Evolutionary conservation across 192 early-diverging fungal genomes (phyloP).

Genomic region (Fimicolochytrium jonesii): DNA sequence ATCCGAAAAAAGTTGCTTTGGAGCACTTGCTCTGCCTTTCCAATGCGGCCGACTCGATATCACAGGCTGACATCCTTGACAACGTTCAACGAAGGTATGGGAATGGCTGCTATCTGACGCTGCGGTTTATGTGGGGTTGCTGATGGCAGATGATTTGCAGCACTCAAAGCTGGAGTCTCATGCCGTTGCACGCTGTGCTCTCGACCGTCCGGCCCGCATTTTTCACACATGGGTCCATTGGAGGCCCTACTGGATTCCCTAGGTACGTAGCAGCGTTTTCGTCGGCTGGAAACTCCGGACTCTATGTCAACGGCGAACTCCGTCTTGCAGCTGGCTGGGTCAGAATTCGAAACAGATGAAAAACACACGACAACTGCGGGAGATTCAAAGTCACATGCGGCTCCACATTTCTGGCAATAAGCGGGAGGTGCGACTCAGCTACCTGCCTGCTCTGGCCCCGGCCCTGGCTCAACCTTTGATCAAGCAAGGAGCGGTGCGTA

Average conservation of each 20-base stretch:
- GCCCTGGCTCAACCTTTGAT: slow-evolving; percentile 53
- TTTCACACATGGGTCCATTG: slow-evolving; percentile 63
- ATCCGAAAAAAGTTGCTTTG: slow-evolving; percentile 13
- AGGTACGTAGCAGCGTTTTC: slow-evolving; percentile 27
- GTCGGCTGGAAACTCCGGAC: too few species aligned
- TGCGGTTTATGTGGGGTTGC: not conserved
- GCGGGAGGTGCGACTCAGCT: slow-evolving; percentile 79
- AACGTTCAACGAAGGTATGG: slow-evolving; percentile 43
- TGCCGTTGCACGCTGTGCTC: slow-evolving; percentile 81
- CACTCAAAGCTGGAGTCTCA: slow-evolving; percentile 83
- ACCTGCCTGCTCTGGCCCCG: slow-evolving; percentile 69
- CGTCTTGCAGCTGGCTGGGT: slow-evolving; percentile 73
- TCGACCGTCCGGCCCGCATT: slow-evolving; percentile 83
- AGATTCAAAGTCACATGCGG: slow-evolving; percentile 87
- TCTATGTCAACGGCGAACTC: too few species aligned
- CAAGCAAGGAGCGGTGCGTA: slow-evolving; percentile 25
- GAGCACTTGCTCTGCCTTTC: slow-evolving; percentile 61
- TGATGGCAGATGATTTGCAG: slow-evolving; percentile 31
- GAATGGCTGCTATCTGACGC: slow-evolving; percentile 1
- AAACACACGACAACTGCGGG: slow-evolving; percentile 63
- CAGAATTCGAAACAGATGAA: slow-evolving; percentile 80
- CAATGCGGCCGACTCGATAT: slow-evolving; percentile 83
- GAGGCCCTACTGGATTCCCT: slow-evolving; percentile 24
- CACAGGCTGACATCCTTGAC: slow-evolving; percentile 78
- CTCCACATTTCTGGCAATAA: slow-evolving; percentile 76